Conservation (phyloP, 768 basidiomycete species). For the Clitopilus passeckerianus region DNA sequence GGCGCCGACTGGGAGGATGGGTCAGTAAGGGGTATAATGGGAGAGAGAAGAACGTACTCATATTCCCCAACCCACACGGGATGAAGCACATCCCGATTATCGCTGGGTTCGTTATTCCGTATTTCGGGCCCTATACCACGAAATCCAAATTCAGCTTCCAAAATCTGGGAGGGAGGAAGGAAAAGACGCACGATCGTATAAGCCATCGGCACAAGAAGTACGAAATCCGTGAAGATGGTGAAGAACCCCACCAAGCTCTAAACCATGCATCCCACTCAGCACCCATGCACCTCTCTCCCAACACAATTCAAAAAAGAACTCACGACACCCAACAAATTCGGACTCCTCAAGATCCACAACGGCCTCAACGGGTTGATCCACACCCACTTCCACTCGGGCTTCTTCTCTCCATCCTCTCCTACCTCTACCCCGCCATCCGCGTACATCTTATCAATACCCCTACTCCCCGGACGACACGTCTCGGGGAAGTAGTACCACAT, state of each 20-base stretch:
- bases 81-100: conserved; percentile 57
- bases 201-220: conserved; percentile 57
- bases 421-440: conserved; percentile 7
- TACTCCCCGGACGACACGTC: conserved; percentile 42
- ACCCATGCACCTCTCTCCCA: background rate
- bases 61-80: conserved; percentile 53
- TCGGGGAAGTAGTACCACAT: conserved; percentile 39
- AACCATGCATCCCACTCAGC: background rate
- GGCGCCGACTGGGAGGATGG: conserved; percentile 68
- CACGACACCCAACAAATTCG: conserved; percentile 53
- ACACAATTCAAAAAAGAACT: conserved; percentile 13
- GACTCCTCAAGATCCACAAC: conserved; percentile 49
- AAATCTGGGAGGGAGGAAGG: background rate
- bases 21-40: too few species aligned
- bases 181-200: conserved; percentile 54
- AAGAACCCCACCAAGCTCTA: conserved; percentile 26
- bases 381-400: conserved; percentile 24
- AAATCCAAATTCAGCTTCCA: background rate
- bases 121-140: conserved; percentile 43
- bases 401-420: conserved; percentile 34
- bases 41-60: conserved; percentile 32
- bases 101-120: conserved; percentile 51
- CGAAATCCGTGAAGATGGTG: conserved; percentile 35
- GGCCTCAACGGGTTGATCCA: conserved; percentile 58
- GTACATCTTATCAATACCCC: conserved; percentile 44